These are phyloP conservation scores for Lactifluus pinguis DNA, from an alignment of 768 basidiomycete genomes.

Conservation along the genomic window DNA sequence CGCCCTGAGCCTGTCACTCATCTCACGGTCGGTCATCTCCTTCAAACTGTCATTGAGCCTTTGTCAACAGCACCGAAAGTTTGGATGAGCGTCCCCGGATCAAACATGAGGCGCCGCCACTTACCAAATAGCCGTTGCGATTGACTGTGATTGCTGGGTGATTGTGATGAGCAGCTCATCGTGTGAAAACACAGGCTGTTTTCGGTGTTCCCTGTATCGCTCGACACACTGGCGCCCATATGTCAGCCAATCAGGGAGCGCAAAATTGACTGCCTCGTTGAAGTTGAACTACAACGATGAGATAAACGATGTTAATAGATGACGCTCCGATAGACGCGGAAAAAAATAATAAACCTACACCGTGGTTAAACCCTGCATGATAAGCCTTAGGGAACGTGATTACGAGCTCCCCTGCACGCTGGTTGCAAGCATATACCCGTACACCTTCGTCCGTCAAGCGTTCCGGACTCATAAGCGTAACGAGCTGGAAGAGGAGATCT, in stretches of 20 bases:
- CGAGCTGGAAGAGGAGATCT: constrained; percentile 92
- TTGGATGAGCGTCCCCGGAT: background rate
- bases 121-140: constrained; percentile 89
- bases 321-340: constrained; percentile 6
- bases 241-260: constrained; percentile 89
- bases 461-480: constrained; percentile 94
- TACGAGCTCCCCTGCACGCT: constrained; percentile 95
- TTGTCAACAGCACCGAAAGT: constrained; percentile 9
- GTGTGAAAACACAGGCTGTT: constrained; percentile 96
- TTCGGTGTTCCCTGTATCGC: constrained; percentile 83
- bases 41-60: constrained; percentile 80
- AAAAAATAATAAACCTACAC: constrained; percentile 44
- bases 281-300: constrained; percentile 68
- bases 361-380: constrained; percentile 97
- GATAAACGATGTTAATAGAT: constrained; percentile 7
- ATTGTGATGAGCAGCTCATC: constrained; percentile 97
- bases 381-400: constrained; percentile 97
- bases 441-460: constrained; percentile 82
- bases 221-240: constrained; percentile 82
- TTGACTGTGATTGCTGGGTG: constrained; percentile 86
- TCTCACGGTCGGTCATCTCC: constrained; percentile 86
- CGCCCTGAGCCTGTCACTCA: constrained; percentile 53
- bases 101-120: constrained; percentile 25
- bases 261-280: constrained; percentile 99
- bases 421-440: constrained; percentile 88